A percentile compares a stretch with the other conserved stretches of the same genome.
Conservation (phyloP, 371 early-diverging fungal species). For the Actinomucor elegans region DNA sequence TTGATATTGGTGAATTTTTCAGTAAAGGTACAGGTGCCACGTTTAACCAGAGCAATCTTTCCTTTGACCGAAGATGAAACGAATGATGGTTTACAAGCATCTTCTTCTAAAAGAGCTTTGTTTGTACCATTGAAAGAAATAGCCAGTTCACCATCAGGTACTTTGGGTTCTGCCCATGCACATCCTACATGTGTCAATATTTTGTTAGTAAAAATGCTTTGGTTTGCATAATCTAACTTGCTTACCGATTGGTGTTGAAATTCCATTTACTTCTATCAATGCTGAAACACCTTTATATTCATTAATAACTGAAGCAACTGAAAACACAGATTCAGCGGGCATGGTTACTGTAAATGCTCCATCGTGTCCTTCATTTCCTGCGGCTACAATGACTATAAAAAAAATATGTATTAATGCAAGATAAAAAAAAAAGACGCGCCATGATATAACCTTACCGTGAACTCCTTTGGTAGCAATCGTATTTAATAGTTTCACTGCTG, state of each 20-base stretch:
- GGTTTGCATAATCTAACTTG: no score
- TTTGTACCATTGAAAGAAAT: slow-evolving; percentile 2
- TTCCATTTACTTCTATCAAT: no score
- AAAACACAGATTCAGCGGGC: slow-evolving; percentile 47
- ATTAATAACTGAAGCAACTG: slow-evolving; percentile 62
- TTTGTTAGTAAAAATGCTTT: no score
- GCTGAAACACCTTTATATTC: no score
- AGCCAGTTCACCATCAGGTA: background rate
- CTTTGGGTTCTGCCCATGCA: no score
- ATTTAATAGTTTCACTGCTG: background rate
- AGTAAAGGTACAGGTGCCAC: slow-evolving; percentile 57
- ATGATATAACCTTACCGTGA: background rate
- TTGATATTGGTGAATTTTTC: slow-evolving; percentile 46
- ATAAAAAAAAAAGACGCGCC: background rate
- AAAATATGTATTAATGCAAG: no score
- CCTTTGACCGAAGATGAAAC: slow-evolving; percentile 21
- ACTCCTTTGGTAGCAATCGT: slow-evolving; percentile 21
- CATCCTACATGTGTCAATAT: no score
- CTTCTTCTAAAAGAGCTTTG: background rate
- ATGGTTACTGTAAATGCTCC: slow-evolving; percentile 41
- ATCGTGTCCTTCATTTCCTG: slow-evolving; percentile 54
- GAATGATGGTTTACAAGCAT: slow-evolving; percentile 13
- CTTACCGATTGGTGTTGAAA: background rate
- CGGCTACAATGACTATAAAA: slow-evolving; percentile 48
- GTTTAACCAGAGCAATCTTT: slow-evolving; percentile 49